phyloP scores from a whole-genome alignment of 148 eudicot species.

The Mesembryanthemum crystallinum region DNA sequence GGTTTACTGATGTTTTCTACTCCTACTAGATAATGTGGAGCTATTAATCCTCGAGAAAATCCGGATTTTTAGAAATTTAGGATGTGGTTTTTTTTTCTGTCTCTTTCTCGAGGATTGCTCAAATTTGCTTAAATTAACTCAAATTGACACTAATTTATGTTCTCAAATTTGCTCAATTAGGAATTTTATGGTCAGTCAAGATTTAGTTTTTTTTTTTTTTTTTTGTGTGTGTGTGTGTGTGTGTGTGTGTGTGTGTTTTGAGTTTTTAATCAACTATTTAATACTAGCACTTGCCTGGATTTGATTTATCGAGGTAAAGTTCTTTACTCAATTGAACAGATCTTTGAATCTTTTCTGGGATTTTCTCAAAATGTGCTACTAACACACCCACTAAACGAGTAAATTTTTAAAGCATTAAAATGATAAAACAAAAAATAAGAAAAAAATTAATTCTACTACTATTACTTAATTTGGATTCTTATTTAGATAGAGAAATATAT shows the following conservation, averaged over 20 bases:
- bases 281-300: slow-evolving; percentile 13
- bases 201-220: slow-evolving; percentile 7
- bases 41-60: background rate
- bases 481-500: background rate
- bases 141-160: background rate
- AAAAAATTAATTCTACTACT: background rate
- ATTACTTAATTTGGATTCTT: background rate
- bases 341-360: slow-evolving; percentile 22
- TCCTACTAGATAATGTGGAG: background rate
- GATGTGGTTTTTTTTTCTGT: background rate
- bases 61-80: background rate
- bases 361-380: slow-evolving; percentile 21
- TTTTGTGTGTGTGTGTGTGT: too few relatives aligned
- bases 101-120: background rate
- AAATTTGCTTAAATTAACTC: slow-evolving; percentile 1
- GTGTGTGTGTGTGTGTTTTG: too few relatives aligned
- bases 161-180: slow-evolving; percentile 13
- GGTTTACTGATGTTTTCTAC: too few relatives aligned
- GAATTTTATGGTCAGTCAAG: slow-evolving; percentile 12
- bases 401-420: background rate
- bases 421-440: background rate
- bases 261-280: background rate
- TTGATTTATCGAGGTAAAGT: slow-evolving; percentile 22
- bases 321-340: slow-evolving; percentile 27
- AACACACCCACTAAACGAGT: background rate